A percentile compares a stretch with the other conserved stretches of the same genome.
phyloP scores from a whole-genome alignment of 2,329 filamentous ascomycete genomes.

The Plectosphaerella cucumerina region DNA sequence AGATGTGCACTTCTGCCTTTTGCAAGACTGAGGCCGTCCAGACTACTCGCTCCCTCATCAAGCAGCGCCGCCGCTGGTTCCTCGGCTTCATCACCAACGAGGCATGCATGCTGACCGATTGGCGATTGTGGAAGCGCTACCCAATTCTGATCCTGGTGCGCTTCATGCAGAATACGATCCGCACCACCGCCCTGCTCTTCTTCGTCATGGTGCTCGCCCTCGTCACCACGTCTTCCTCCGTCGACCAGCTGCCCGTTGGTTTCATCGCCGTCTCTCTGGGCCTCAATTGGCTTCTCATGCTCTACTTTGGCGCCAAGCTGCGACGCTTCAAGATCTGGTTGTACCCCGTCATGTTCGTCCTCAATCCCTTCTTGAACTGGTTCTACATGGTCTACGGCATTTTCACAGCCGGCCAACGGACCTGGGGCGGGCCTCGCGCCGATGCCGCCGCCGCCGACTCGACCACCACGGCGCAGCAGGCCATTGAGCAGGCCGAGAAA shows the following conservation, averaged over 20 bases:
- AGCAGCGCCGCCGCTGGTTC: slow-evolving; percentile 95
- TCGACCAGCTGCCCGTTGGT: slow-evolving; percentile 78
- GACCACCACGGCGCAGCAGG: slow-evolving; percentile 72
- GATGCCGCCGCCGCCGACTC: slow-evolving; percentile 80
- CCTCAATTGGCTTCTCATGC: slow-evolving; percentile 91
- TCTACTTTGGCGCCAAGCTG: slow-evolving; percentile 88
- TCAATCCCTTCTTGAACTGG: slow-evolving; percentile 98
- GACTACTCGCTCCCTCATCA: slow-evolving; percentile 77
- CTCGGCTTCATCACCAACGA: slow-evolving; percentile 97
- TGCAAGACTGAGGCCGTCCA: slow-evolving; percentile 98
- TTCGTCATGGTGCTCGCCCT: slow-evolving; percentile 90
- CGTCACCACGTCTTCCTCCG: slow-evolving; percentile 74
- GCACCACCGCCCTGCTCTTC: slow-evolving; percentile 89
- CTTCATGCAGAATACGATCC: slow-evolving; percentile 94
- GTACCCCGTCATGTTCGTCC: slow-evolving; percentile 90
- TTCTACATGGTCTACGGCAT: slow-evolving; percentile 97
- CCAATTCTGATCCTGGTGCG: slow-evolving; percentile 80
- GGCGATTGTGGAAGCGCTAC: slow-evolving; percentile 86
- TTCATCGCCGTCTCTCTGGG: slow-evolving; percentile 92
- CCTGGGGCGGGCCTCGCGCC: slow-evolving; percentile 90
- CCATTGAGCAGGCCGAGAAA: slow-evolving; percentile 75
- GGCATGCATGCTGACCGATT: slow-evolving; percentile 95
- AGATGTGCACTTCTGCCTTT: slow-evolving; percentile 96
- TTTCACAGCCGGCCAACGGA: slow-evolving; percentile 88
- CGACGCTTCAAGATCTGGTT: slow-evolving; percentile 90